phyloP scores from a whole-genome alignment of 495 filamentous ascomycete genomes.

The Staphylotrichum longicolle region DNA sequence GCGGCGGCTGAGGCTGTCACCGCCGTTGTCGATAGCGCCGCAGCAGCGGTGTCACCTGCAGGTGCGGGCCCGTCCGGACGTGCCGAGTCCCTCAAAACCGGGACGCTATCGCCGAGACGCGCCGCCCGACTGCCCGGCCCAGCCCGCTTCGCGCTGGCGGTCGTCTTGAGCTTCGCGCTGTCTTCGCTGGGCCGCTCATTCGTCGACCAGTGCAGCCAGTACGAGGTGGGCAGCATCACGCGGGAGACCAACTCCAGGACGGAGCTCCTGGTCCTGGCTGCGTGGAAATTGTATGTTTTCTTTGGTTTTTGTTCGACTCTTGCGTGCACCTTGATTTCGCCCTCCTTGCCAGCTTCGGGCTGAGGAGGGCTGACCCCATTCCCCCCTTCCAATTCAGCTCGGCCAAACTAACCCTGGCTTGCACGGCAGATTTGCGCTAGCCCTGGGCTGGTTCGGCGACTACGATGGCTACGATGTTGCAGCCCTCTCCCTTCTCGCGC shows the following conservation, averaged over 20 bases:
- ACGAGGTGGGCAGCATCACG: constrained; percentile 61
- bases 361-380: constrained; percentile 20
- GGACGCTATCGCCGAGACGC: constrained; percentile 8
- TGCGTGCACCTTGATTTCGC: neutral
- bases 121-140: constrained; percentile 47
- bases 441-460: constrained; percentile 64
- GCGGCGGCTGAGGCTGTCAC: constrained; percentile 22
- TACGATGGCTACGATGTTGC: constrained; percentile 73
- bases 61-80: neutral
- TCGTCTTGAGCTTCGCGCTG: constrained; percentile 60
- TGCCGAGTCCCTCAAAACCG: constrained; percentile 8
- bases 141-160: constrained; percentile 61
- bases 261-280: constrained; percentile 59
- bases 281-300: constrained; percentile 59
- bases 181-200: constrained; percentile 57
- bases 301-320: neutral
- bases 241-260: constrained; percentile 58
- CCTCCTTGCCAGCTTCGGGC: constrained; percentile 27
- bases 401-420: constrained; percentile 27
- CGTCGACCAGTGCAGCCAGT: constrained; percentile 45
- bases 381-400: constrained; percentile 24
- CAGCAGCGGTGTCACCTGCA: constrained; percentile 12
- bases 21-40: constrained; percentile 17
- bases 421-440: constrained; percentile 58
- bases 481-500: constrained; percentile 64